A percentile compares a stretch with the other conserved stretches of the same genome.
These are phyloP conservation scores for Inonotus obliquus DNA, from an alignment of 1,284 basidiomycete genomes.

Conservation along the genomic window DNA sequence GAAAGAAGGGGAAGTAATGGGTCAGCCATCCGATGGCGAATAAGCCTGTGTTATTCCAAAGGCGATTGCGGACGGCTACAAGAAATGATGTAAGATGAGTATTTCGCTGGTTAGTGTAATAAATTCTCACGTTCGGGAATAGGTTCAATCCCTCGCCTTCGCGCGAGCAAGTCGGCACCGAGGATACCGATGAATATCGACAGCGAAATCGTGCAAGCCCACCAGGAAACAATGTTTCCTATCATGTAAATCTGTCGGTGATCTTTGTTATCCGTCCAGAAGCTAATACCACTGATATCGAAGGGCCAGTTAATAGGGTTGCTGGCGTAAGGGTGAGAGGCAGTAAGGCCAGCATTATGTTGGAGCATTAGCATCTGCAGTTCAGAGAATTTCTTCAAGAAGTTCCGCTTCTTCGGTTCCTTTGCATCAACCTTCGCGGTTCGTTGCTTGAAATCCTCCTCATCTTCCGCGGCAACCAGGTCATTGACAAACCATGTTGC, in stretches of 20 bases:
- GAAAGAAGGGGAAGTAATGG: slow-evolving; percentile 97
- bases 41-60: slow-evolving; percentile 95
- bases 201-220: slow-evolving; percentile 83
- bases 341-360: slow-evolving; percentile 94
- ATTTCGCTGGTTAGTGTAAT: neutral
- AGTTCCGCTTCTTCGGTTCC: slow-evolving; percentile 77
- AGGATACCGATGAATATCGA: slow-evolving; percentile 89
- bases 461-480: slow-evolving; percentile 68
- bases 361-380: slow-evolving; percentile 95
- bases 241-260: slow-evolving; percentile 95
- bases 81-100: slow-evolving; percentile 10
- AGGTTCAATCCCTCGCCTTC: slow-evolving; percentile 80
- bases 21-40: slow-evolving; percentile 93
- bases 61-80: slow-evolving; percentile 80
- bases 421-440: slow-evolving; percentile 50
- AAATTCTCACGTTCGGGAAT: slow-evolving; percentile 74
- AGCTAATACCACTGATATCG: slow-evolving; percentile 91
- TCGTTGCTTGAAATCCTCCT: slow-evolving; percentile 52
- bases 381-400: slow-evolving; percentile 94
- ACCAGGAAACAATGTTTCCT: slow-evolving; percentile 94
- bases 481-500: slow-evolving; percentile 88
- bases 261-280: slow-evolving; percentile 88
- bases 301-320: slow-evolving; percentile 98
- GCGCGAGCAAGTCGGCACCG: slow-evolving; percentile 84
- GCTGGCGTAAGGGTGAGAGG: slow-evolving; percentile 93